These are phyloP conservation scores for Talaromyces rugulosus DNA, from an alignment of 2,329 filamentous ascomycete genomes.

Conservation along the genomic window DNA sequence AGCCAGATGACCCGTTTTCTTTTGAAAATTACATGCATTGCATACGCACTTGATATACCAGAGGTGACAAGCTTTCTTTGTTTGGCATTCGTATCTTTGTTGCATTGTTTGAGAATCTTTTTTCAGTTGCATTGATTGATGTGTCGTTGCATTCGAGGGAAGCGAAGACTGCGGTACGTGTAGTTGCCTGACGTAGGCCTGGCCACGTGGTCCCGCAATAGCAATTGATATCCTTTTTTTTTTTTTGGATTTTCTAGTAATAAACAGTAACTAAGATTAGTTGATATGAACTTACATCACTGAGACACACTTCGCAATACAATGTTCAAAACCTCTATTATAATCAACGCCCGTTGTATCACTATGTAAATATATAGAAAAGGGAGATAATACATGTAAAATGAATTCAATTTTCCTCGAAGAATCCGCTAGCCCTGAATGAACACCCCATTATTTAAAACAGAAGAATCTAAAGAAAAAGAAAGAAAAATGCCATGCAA, in stretches of 20 bases:
- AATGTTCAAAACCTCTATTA: background rate
- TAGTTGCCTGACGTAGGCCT: background rate
- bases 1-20: background rate
- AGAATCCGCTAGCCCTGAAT: slow-evolving; percentile 1
- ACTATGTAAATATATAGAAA: background rate
- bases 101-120: background rate
- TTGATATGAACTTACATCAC: background rate
- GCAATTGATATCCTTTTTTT: background rate
- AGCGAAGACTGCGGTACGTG: background rate
- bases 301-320: background rate
- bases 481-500: slow-evolving; percentile 14
- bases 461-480: slow-evolving; percentile 11
- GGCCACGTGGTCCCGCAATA: background rate
- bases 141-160: background rate
- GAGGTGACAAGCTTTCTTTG: background rate
- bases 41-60: background rate
- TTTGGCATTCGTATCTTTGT: background rate
- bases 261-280: background rate
- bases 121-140: background rate
- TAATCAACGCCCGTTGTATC: background rate
- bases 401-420: background rate
- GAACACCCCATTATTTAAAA: slow-evolving; percentile 2
- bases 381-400: slow-evolving; percentile 1
- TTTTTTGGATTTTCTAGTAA: background rate
- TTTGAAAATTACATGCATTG: background rate